phyloP scores from a whole-genome alignment of 805 yeast species.

The Lipomyces sp. region DNA sequence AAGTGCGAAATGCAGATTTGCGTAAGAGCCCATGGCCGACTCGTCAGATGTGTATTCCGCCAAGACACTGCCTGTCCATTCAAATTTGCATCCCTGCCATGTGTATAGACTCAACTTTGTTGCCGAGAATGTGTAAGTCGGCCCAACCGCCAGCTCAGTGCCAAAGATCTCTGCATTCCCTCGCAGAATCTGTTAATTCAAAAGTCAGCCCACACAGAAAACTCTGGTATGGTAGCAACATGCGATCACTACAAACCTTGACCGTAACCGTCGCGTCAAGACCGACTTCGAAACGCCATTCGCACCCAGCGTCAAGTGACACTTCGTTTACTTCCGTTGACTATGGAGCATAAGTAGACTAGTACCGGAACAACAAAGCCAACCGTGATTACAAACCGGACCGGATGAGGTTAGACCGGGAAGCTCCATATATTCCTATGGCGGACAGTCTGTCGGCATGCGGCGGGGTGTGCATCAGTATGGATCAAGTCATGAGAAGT shows the following conservation, averaged over 20 bases:
- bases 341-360: too few species aligned
- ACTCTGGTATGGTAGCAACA: not conserved
- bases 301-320: conserved; percentile 42
- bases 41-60: conserved; percentile 68
- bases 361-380: too few species aligned
- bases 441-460: not conserved
- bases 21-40: conserved; percentile 58
- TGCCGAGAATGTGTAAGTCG: conserved; percentile 56
- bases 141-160: conserved; percentile 77
- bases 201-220: not conserved
- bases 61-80: conserved; percentile 41
- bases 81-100: conserved; percentile 62
- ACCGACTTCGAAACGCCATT: conserved; percentile 76
- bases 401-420: conserved; percentile 3
- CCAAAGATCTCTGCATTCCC: conserved; percentile 93
- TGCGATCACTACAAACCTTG: conserved; percentile 39
- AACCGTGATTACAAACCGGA: too few species aligned
- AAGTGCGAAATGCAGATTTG: conserved; percentile 71
- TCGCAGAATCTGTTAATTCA: conserved; percentile 39
- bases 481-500: too few species aligned
- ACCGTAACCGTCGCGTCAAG: conserved; percentile 50
- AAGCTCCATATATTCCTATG: conserved; percentile 1
- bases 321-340: conserved; percentile 24
- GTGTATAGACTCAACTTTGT: conserved; percentile 56
- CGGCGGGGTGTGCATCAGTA: not conserved